Percentiles rank a stretch among this genome's conserved stretches.
Conservation (phyloP, 306 rosid genomes). For the Styphnolobium japonicum region DNA sequence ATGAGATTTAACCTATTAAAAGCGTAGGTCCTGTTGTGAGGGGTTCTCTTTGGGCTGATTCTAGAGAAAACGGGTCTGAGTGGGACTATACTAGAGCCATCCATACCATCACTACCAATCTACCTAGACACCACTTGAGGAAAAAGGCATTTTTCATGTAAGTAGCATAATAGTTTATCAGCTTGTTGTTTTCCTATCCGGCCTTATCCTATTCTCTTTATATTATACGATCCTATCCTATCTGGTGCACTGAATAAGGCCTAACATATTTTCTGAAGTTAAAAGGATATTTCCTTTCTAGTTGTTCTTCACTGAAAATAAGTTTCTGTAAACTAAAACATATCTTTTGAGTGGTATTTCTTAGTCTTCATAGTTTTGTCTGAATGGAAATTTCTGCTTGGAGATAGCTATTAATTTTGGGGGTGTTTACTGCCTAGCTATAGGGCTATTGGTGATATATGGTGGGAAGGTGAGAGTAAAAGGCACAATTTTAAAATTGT, state of each 20-base stretch:
- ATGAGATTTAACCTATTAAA: neutral
- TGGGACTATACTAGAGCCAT: neutral
- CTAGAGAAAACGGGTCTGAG: neutral
- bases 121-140: neutral
- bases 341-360: neutral
- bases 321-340: neutral
- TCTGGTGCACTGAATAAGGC: neutral
- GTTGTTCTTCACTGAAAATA: neutral
- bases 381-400: neutral
- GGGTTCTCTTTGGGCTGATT: neutral
- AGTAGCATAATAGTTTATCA: neutral
- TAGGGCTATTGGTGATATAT: neutral
- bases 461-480: neutral
- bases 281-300: neutral
- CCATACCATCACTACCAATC: neutral
- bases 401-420: neutral
- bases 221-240: neutral
- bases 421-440: neutral
- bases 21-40: neutral
- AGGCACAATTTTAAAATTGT: neutral
- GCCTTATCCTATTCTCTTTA: neutral
- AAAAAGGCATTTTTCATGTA: neutral
- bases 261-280: neutral
- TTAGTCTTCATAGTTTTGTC: neutral
- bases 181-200: neutral